Evolutionary conservation across 768 basidiomycete species (phyloP).

Genomic region (Lactarius trivialis): DNA sequence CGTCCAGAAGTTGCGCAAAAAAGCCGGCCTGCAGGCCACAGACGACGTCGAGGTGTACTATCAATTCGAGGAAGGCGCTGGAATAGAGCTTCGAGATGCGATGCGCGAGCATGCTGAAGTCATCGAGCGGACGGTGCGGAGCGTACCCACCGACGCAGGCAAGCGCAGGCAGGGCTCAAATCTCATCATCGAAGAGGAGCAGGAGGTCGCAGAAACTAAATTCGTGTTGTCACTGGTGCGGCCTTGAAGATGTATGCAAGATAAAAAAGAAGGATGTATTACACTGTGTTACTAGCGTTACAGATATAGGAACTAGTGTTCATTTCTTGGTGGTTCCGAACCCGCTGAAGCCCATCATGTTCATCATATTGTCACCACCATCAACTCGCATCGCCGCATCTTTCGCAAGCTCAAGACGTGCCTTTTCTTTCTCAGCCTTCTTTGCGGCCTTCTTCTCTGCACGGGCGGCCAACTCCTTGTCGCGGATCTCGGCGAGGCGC

Average conservation of each 20-base stretch:
- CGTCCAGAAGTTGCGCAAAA: constrained; percentile 92
- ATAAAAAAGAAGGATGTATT: constrained; percentile 27
- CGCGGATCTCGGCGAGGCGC: constrained; percentile 76
- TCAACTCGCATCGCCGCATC: constrained; percentile 38
- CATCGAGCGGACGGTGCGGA: constrained; percentile 69
- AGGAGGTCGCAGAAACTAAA: constrained; percentile 75
- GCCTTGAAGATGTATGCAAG: constrained; percentile 30
- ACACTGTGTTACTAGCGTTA: constrained; percentile 30
- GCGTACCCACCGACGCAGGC: constrained; percentile 55
- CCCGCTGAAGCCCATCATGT: constrained; percentile 87
- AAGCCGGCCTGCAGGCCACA: constrained; percentile 89
- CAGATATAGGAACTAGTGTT: constrained; percentile 23
- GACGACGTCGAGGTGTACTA: constrained; percentile 91
- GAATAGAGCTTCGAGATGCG: constrained; percentile 57
- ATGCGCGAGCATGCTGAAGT: constrained; percentile 60
- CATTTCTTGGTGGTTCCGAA: constrained; percentile 85
- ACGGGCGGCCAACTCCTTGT: constrained; percentile 58
- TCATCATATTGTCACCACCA: constrained; percentile 65
- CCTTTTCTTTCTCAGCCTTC: constrained; percentile 69
- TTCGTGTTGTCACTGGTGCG: constrained; percentile 65
- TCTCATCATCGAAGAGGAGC: constrained; percentile 77
- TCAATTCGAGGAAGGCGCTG: constrained; percentile 61
- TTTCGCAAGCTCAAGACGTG: constrained; percentile 58
- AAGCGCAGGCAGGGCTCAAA: constrained; percentile 42
- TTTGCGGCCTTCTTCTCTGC: constrained; percentile 73